These are phyloP conservation scores for Citrus maxima DNA, from an alignment of 345 rosid genomes.

Conservation along the genomic window DNA sequence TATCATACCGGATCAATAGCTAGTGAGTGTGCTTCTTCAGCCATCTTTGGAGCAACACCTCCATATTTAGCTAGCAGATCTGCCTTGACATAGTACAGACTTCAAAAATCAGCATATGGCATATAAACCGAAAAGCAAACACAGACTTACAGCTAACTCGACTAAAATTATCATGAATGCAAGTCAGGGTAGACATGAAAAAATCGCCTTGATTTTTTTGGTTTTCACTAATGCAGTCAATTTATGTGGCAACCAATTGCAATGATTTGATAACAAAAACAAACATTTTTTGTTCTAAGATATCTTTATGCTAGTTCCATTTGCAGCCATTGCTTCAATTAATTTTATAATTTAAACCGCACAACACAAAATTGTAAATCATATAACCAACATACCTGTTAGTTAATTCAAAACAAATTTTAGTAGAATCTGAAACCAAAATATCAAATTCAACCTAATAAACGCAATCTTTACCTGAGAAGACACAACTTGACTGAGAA, in stretches of 20 bases:
- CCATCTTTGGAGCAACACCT: slow-evolving; percentile 94
- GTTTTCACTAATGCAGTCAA: neutral
- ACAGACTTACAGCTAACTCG: neutral
- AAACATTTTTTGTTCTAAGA: neutral
- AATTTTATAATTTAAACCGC: neutral
- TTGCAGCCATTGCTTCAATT: neutral
- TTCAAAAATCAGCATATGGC: slow-evolving; percentile 11
- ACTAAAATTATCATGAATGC: neutral
- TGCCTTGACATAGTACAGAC: slow-evolving; percentile 47
- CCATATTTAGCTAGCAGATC: slow-evolving; percentile 83
- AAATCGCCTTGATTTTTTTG: neutral
- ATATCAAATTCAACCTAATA: neutral
- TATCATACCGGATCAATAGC: slow-evolving; percentile 71
- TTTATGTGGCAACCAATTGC: too few species aligned
- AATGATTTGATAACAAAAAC: neutral
- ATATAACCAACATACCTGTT: neutral
- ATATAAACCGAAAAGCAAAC: neutral
- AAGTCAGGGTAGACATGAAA: neutral
- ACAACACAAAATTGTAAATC: neutral
- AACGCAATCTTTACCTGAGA: slow-evolving; percentile 68
- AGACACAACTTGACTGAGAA: slow-evolving; percentile 89
- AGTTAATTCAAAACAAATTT: neutral
- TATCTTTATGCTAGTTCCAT: neutral
- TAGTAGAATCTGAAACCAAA: neutral
- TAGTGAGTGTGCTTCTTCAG: slow-evolving; percentile 83